Percentiles rank a stretch among this genome's conserved stretches.
Evolutionary conservation across 2,329 filamentous ascomycete species (phyloP).

Genomic region (Colletotrichum sp.): DNA sequence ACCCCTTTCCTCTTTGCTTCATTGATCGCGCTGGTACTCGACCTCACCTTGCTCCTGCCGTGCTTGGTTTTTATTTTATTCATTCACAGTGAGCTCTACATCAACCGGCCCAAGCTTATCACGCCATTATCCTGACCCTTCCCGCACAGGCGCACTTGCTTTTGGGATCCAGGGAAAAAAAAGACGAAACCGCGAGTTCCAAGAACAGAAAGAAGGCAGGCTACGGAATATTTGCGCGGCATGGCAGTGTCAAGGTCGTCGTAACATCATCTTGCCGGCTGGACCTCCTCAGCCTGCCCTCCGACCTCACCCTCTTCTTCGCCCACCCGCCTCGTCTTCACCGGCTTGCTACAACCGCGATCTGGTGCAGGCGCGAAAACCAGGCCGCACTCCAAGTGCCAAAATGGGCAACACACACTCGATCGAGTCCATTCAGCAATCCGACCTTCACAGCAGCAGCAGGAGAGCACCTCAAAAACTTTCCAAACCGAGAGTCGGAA

Average conservation of each 20-base stretch:
- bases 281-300: neutral
- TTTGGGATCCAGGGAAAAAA: neutral
- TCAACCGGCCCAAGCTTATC: neutral
- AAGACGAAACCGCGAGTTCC: neutral
- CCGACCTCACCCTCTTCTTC: neutral
- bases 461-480: constrained; percentile 51
- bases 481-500: constrained; percentile 53
- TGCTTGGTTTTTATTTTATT: neutral
- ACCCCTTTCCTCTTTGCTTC: neutral
- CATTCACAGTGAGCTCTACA: neutral
- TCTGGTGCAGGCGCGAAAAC: neutral
- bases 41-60: neutral
- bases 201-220: neutral
- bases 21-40: neutral
- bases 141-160: neutral
- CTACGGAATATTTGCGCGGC: neutral
- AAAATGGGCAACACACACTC: constrained; percentile 59
- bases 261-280: constrained; percentile 5
- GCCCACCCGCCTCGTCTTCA: constrained; percentile 20
- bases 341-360: neutral
- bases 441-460: constrained; percentile 23
- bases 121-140: neutral
- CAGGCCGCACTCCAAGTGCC: constrained; percentile 19
- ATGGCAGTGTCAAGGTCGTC: constrained; percentile 10
- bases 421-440: constrained; percentile 37